Conservation (phyloP, 352 stramenopile species). For the Phytophthora foliorum region DNA sequence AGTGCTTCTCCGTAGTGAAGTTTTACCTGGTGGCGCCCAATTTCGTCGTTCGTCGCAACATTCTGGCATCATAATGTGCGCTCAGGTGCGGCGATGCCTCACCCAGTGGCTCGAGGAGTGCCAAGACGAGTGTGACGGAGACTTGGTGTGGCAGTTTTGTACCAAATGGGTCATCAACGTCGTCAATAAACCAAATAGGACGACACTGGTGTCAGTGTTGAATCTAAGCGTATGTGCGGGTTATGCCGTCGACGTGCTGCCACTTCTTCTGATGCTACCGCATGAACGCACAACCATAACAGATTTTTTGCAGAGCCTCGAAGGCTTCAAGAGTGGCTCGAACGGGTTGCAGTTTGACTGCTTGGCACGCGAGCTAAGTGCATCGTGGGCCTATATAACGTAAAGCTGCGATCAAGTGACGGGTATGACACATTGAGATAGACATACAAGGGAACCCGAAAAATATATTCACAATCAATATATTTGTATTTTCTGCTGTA, state of each 20-base stretch:
- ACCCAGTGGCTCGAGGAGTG: conserved; percentile 18
- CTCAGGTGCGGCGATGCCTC: conserved; percentile 9
- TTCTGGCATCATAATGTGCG: conserved; percentile 7
- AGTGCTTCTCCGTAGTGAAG: conserved; percentile 3
- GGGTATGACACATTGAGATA: no score
- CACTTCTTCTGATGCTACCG: conserved; percentile 24
- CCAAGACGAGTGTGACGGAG: conserved; percentile 2
- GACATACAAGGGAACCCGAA: no score
- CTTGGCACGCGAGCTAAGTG: conserved; percentile 10
- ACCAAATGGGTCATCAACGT: conserved; percentile 18
- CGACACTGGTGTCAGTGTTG: background rate
- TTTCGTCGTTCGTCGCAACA: background rate
- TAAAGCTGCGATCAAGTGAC: no score
- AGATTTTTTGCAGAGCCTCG: conserved; percentile 10
- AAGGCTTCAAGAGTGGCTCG: conserved; percentile 4
- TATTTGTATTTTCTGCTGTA: no score
- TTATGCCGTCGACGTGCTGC: conserved; percentile 10
- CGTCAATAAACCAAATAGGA: background rate
- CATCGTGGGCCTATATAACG: conserved; percentile 4
- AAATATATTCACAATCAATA: no score
- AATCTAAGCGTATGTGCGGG: conserved; percentile 10
- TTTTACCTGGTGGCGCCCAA: background rate
- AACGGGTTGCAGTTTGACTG: conserved; percentile 22
- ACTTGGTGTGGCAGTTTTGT: conserved; percentile 15
- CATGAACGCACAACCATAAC: conserved; percentile 2